A percentile compares a stretch with the other conserved stretches of the same genome.
phyloP scores from a whole-genome alignment of 2,329 filamentous ascomycete species.

The Beauveria sp. region DNA sequence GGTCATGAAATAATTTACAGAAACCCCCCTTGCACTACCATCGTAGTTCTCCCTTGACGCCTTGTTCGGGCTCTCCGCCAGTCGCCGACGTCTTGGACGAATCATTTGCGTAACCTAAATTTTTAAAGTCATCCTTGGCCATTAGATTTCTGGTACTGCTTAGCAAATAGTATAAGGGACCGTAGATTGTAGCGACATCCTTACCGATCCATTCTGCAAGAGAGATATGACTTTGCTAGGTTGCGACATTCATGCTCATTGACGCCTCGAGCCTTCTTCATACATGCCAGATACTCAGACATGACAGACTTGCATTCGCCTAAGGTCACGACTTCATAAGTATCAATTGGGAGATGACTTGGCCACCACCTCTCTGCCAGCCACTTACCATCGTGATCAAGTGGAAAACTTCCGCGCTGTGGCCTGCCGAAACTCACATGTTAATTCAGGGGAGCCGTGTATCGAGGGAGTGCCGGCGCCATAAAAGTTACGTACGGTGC shows the following conservation, averaged over 20 bases:
- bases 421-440: constrained; percentile 45
- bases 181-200: constrained; percentile 20
- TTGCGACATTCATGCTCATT: constrained; percentile 82
- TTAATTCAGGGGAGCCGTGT: neutral
- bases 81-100: constrained; percentile 15
- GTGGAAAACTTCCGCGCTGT: constrained; percentile 88
- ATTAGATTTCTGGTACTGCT: constrained; percentile 71
- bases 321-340: constrained; percentile 25
- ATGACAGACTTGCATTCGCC: constrained; percentile 93
- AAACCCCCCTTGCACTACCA: constrained; percentile 21
- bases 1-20: neutral
- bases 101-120: constrained; percentile 63
- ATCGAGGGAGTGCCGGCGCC: neutral
- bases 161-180: neutral
- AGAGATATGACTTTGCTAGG: constrained; percentile 80
- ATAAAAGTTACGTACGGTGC: constrained; percentile 46
- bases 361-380: neutral
- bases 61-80: constrained; percentile 24
- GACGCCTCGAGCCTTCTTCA: constrained; percentile 74
- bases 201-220: constrained; percentile 91
- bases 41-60: constrained; percentile 29
- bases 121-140: constrained; percentile 92
- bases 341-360: neutral
- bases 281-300: constrained; percentile 74
- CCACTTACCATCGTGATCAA: constrained; percentile 71